Percentiles rank a stretch among this genome's conserved stretches.
These are phyloP conservation scores for Colletotrichum salicis DNA, from an alignment of 2,329 filamentous ascomycete genomes.

Conservation along the genomic window DNA sequence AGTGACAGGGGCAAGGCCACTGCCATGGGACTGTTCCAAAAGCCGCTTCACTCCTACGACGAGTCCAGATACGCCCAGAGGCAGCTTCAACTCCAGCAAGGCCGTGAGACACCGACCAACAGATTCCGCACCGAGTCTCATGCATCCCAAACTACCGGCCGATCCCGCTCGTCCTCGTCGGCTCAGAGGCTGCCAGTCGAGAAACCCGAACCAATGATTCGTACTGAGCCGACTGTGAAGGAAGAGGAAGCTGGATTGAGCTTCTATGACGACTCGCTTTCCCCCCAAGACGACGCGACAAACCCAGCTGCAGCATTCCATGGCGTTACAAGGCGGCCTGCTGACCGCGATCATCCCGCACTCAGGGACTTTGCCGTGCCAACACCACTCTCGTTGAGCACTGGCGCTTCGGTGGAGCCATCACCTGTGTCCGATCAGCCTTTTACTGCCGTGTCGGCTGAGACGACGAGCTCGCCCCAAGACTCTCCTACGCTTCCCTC, in stretches of 20 bases:
- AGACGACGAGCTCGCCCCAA: slow-evolving; percentile 45
- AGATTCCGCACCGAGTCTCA: slow-evolving; percentile 58
- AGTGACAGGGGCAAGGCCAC: slow-evolving; percentile 86
- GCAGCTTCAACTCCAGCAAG: slow-evolving; percentile 82
- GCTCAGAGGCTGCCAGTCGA: slow-evolving; percentile 50
- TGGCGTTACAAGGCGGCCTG: slow-evolving; percentile 56
- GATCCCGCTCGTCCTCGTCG: slow-evolving; percentile 61
- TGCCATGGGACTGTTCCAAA: slow-evolving; percentile 71
- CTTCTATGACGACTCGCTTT: slow-evolving; percentile 53
- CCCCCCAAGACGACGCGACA: slow-evolving; percentile 47
- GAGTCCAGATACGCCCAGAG: slow-evolving; percentile 86
- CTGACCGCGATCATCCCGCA: slow-evolving; percentile 66
- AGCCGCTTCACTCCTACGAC: slow-evolving; percentile 80
- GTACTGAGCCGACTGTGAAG: slow-evolving; percentile 44
- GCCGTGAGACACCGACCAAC: slow-evolving; percentile 70
- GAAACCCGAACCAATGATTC: slow-evolving; percentile 43
- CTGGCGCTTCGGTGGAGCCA: slow-evolving; percentile 44
- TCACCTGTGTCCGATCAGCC: slow-evolving; percentile 42
- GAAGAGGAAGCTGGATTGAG: slow-evolving; percentile 50
- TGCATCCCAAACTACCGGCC: slow-evolving; percentile 49
- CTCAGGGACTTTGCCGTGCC: slow-evolving; percentile 59
- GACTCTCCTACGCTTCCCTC: slow-evolving; percentile 87
- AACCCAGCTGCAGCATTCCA: neutral
- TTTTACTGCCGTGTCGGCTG: slow-evolving; percentile 32
- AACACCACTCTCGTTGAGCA: slow-evolving; percentile 52